Evolutionary conservation across 371 early-diverging fungal species (phyloP), one percentile per base, ranked within the genome.

Genomic region (Smittium culicis): DNA sequence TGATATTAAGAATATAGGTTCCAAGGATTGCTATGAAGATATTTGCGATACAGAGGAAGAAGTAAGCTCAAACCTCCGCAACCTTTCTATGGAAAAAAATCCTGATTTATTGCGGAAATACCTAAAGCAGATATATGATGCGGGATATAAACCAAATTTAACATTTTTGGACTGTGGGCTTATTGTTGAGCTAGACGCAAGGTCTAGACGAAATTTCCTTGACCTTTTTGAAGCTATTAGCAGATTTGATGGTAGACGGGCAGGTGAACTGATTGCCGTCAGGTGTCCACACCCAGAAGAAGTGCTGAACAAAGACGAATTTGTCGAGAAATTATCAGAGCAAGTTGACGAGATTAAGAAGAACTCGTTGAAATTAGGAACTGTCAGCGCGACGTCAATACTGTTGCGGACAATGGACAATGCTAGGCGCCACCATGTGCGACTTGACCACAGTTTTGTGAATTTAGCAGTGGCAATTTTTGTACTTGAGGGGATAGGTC

Each of bases 151-250:
- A 2, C 89, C 94, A 0, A 82, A 85, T 45, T 73, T 94, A 27
- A 81, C 91, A 1, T 89, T 93, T 71, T 80, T 98, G 32, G 98
- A 98, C 75, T 86, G 92, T 29, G 97, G 98, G 0, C 78, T 98
- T 14, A 87, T 89, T 1, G 88, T 89, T 0, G 81, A 81, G 34
- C 80, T 98, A 24, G 85, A 90, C 54, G 73, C 79, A 16, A 74
- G 71, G 57, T 87, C 89, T 69, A 81, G 93, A 25, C 77, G 78
- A 1, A 93, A 96, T 75, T 94, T 96, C 69, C 71, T 92, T 31
- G 95, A 95, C 71, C 79, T 96, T 35, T 92, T 96, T 71, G 80
- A 82, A 66, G 91, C 96, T 0, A 79, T 94, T 35, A 87, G 90
- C 0, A 81, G 85, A 66, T 93, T 91, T 78, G 85, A 93, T 73